Base-by-base conservation (phyloP, 2,329 filamentous ascomycete genomes). In the Dactylonectria estremocensis region DNA sequence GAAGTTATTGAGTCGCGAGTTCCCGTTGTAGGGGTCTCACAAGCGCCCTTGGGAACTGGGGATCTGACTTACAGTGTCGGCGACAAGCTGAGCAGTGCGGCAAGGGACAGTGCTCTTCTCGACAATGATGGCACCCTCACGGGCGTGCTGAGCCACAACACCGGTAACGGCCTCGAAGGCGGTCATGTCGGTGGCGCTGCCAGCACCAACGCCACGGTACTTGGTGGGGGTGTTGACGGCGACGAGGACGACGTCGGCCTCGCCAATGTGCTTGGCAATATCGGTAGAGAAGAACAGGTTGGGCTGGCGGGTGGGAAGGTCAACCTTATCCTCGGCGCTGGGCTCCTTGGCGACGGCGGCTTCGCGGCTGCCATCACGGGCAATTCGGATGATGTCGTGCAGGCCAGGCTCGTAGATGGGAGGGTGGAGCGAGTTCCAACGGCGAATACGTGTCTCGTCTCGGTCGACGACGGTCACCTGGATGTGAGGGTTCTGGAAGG, bases 51-150 rank as follows among this genome's bases (percentile, higher is more conserved):
- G 46, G 65, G 43, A 18, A 28, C 7, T 61, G 50, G 35, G 35
- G 16, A 24, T 43, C 33, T 13, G 10, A 77, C 85, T 80, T 81
- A 94, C 90, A 71, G 90, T 93, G 71, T 91, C 87, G 72, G 88
- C 86, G 45, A 95, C 89, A 35, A 90, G 87, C 72, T 93, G 87
- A 2, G 92, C 91, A 5, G 93, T 95, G 68, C 91, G 85, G 78
- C 91, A 93, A 3, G 93, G 93, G 28, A 95, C 93, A 0, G 93
- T 95, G 63, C 90, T 92, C 83, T 95, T 95, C 83, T 95, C 93
- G 20, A 95, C 93, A 57, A 95, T 89, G 62, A 95, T 93, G 61
- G 91, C 89, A 54, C 90, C 91, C 18, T 86, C 83, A 33, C 87
- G 89, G 3, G 92, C 91, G 68, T 91, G 84, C 70, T 88, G 83